Evolutionary conservation across 2,329 filamentous ascomycete species (phyloP), one percentile per base, ranked within the genome.

Genomic region (Spiromastix sp.): DNA sequence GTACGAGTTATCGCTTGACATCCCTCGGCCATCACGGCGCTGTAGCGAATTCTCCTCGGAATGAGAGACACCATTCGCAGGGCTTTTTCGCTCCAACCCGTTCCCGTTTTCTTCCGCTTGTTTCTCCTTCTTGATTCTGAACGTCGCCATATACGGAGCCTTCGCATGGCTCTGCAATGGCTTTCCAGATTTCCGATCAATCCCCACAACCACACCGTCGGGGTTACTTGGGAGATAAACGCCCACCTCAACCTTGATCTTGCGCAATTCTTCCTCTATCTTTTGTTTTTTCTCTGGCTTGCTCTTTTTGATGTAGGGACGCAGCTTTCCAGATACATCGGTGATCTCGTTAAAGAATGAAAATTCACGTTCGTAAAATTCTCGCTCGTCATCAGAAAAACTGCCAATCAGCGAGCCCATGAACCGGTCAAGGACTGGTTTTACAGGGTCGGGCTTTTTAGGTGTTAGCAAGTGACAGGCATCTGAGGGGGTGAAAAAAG

Each of bases 251-350:
- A 99, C 84, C 56, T 94, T 81, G 60, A 98, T 96, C 60, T 94
- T 93, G 46, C 91, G 84, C 28, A 99, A 69, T 56, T 99, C 91
- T 61, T 98, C 93, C 54, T 96, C 91, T 43, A 99, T 98, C 66
- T 96, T 99, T 54, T 91, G 83, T 59, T 95, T 96, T 72, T 98
- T 98, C 61, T 95, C 89, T 2, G 86, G 82, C 60, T 98, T 98
- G 26, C 81, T 79, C 40, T 74, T 75, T 60, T 94, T 93, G 55
- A 98, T 93, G 51, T 82, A 82, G 2, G 93, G 91, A 51, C 91
- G 87, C 31, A 99, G 71, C 53, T 94, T 98, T 38, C 91, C 93
- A 1, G 93, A 98, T 38, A 98, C 89, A 32, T 74, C 79, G 1
- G 91, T 99, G 25, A 98, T 86, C 58, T 96, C 87, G 47, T 91